Evolutionary conservation across 495 filamentous ascomycete genomes (phyloP).

Genomic region (Penicillium tannophilum): DNA sequence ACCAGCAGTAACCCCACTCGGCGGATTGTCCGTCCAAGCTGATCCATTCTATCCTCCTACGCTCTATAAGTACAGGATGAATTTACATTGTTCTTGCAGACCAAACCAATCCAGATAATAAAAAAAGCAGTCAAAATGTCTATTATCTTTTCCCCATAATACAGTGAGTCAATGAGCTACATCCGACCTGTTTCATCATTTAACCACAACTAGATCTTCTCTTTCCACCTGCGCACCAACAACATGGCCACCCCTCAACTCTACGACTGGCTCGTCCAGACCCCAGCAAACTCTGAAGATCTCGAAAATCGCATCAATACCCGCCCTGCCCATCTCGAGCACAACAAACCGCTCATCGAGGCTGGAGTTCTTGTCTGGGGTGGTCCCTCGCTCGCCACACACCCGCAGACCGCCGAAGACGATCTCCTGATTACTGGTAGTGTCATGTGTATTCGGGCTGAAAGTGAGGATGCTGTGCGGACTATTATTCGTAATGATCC

Average conservation of each 20-base stretch:
- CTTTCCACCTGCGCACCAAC: neutral
- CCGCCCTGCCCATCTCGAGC: neutral
- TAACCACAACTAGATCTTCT: neutral
- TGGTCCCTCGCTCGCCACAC: neutral
- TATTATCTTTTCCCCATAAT: too few species aligned
- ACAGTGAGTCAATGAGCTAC: neutral
- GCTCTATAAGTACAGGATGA: too few species aligned
- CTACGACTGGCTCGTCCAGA: neutral
- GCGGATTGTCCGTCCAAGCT: too few species aligned
- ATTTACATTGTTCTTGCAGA: too few species aligned
- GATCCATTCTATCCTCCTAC: too few species aligned
- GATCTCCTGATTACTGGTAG: neutral
- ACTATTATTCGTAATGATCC: neutral
- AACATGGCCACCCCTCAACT: neutral
- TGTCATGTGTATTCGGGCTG: neutral
- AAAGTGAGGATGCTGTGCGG: neutral
- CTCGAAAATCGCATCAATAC: neutral
- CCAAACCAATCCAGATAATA: too few species aligned
- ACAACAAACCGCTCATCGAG: neutral
- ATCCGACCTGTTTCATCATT: neutral
- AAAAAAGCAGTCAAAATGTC: too few species aligned
- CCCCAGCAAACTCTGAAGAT: neutral
- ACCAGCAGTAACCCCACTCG: too few species aligned
- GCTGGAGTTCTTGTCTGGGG: neutral
- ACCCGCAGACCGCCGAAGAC: neutral